Evolutionary conservation across 2,329 filamentous ascomycete genomes (phyloP), one percentile per base, ranked within the genome.

Genomic region (Xylariaceae sp.): DNA sequence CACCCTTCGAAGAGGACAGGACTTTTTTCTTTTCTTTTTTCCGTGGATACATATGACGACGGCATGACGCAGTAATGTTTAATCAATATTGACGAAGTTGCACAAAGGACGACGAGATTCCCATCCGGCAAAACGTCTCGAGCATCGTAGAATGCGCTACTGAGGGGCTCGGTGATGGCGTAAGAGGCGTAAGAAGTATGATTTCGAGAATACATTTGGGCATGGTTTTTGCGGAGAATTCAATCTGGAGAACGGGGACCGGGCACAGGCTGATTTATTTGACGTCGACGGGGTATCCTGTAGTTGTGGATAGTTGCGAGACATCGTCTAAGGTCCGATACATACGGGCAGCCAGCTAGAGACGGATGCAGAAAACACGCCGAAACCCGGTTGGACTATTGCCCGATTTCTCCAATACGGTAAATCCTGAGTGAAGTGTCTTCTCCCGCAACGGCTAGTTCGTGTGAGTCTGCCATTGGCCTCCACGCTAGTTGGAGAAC

Each of bases 401-500:
- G 42, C 40, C 41, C 36, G 42, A 26, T 30, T 34, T 59, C 44
- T 6, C 48, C 48, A 42, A 74, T 62, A 4, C 66, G 65, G 57
- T 78, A 79, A 43, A 83, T 60, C 49, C 78, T 67, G 34, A 82
- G 57, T 29, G 78, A 79, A 46, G 70, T 69, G 56, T 83, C 78
- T 51, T 81, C 78, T 35, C 78, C 72, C 15, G 75, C 75, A 41
- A 78, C 59, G 4, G 73, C 74, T 17, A 78, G 54, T 47, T 73
- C 65, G 27, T 53, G 52, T 15, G 41, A 41, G 42, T 41, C 39
- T 11, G 36, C 45, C 11, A 51, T 46, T 4, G 83, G 83, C 46
- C 78, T 72, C 85, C 85, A 89, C 6, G 80, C 70, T 24, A 89
- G 64, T 56, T 84, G 80, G 16, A 78, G 71, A 15, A 87, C 72